Evolutionary conservation across 768 basidiomycete species (phyloP).

Genomic region (Mycena chlorophos): DNA sequence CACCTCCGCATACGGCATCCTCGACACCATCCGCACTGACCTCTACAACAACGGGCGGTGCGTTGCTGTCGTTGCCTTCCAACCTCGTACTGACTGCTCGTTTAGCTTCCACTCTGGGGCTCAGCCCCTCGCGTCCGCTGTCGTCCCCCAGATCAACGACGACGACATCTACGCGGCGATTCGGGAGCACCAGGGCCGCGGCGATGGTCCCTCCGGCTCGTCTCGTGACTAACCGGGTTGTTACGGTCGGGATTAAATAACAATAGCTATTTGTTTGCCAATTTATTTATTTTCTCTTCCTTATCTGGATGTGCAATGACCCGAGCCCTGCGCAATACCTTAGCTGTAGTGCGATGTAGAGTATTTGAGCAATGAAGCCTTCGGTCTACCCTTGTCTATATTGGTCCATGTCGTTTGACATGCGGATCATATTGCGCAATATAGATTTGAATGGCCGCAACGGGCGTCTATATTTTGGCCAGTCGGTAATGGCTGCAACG

Average conservation of each 20-base stretch:
- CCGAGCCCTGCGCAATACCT: not conserved
- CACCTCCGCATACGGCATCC: slow-evolving; percentile 1
- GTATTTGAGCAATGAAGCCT: not conserved
- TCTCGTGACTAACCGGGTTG: not conserved
- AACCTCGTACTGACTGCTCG: not conserved
- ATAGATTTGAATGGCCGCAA: not conserved
- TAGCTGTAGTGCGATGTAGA: not conserved
- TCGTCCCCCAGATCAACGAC: not conserved
- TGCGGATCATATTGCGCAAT: not conserved
- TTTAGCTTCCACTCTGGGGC: slow-evolving; percentile 12
- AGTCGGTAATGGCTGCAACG: no score
- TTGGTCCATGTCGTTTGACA: not conserved
- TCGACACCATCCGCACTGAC: slow-evolving; percentile 7
- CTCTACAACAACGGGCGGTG: slow-evolving; percentile 19
- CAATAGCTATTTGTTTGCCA: not conserved
- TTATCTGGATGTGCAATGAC: not conserved
- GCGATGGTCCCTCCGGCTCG: not conserved
- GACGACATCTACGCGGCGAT: slow-evolving; percentile 1
- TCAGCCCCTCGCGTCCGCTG: not conserved
- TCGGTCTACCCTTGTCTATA: not conserved
- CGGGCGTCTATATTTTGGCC: no score
- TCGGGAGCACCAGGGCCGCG: slow-evolving; percentile 5
- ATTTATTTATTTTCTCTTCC: not conserved
- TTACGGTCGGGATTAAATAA: not conserved
- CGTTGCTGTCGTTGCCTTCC: not conserved